phyloP scores from a whole-genome alignment of 495 filamentous ascomycete species.

The Tuber umbilicatum region DNA sequence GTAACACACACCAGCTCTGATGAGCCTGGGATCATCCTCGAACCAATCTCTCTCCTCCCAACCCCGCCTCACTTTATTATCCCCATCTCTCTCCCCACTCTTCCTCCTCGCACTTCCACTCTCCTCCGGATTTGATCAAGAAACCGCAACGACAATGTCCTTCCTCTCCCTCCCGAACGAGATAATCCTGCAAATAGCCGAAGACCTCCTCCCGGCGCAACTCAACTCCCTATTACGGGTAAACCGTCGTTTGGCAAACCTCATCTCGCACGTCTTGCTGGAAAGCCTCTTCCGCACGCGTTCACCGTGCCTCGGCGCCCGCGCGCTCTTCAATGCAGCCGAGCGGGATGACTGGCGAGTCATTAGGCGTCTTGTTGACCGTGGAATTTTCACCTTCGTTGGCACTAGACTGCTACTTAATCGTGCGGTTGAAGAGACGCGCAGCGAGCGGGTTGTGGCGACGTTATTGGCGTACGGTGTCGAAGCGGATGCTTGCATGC shows the following conservation, averaged over 20 bases:
- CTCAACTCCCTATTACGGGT: background rate
- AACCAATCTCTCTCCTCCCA: background rate
- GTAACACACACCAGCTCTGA: background rate
- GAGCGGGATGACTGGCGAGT: background rate
- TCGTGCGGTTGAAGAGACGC: background rate
- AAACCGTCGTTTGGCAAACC: background rate
- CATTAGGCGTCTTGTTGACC: background rate
- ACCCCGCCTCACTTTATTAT: background rate
- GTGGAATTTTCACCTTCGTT: background rate
- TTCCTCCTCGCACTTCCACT: background rate
- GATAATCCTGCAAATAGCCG: background rate
- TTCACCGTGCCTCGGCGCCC: background rate
- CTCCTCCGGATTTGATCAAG: background rate
- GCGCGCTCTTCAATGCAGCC: background rate
- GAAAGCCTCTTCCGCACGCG: background rate
- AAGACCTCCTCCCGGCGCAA: background rate
- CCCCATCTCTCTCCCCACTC: background rate
- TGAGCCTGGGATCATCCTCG: background rate
- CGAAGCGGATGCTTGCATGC: background rate
- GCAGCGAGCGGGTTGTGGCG: slow-evolving; percentile 3
- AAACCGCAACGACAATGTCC: background rate
- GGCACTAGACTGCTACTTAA: background rate
- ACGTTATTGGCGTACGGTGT: background rate
- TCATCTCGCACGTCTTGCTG: background rate
- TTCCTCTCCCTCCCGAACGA: background rate